A percentile compares a stretch with the other conserved stretches of the same genome.
These are phyloP conservation scores for Neonectria magnoliae DNA, from an alignment of 2,329 filamentous ascomycete genomes.

Conservation along the genomic window DNA sequence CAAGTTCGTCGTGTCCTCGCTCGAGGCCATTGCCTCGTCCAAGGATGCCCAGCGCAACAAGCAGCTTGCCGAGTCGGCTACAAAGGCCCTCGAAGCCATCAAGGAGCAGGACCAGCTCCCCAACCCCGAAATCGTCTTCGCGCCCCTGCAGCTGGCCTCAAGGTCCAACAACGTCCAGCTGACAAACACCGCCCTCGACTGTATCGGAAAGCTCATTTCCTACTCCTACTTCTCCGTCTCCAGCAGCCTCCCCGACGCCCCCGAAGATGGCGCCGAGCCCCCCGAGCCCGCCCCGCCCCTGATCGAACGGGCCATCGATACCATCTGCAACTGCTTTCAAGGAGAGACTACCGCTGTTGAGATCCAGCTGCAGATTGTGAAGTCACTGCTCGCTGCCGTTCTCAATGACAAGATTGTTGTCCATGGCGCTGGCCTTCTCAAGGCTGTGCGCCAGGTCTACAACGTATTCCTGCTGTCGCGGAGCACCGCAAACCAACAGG, in stretches of 20 bases:
- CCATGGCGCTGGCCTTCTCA: constrained; percentile 92
- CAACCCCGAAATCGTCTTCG: constrained; percentile 91
- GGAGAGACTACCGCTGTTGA: constrained; percentile 92
- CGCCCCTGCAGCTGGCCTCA: constrained; percentile 88
- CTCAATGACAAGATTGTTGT: constrained; percentile 99
- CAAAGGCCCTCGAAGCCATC: constrained; percentile 85
- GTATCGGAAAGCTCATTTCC: constrained; percentile 98
- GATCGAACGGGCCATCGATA: constrained; percentile 97
- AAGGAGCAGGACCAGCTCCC: constrained; percentile 86
- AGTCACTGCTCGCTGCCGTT: constrained; percentile 93
- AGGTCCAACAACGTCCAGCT: constrained; percentile 86
- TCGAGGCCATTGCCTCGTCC: constrained; percentile 90
- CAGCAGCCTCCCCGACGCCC: constrained; percentile 50
- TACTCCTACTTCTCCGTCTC: constrained; percentile 96
- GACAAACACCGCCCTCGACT: constrained; percentile 91
- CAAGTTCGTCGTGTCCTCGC: constrained; percentile 92
- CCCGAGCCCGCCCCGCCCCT: constrained; percentile 68
- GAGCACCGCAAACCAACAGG: constrained; percentile 93
- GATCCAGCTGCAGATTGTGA: constrained; percentile 97
- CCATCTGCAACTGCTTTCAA: constrained; percentile 99
- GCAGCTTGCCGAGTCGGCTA: constrained; percentile 82
- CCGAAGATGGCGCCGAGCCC: constrained; percentile 52
- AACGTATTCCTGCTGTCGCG: constrained; percentile 98
- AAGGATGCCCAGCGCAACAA: constrained; percentile 92
- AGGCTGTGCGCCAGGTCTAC: constrained; percentile 97